phyloP scores from a whole-genome alignment of 768 basidiomycete genomes.

The Tricholomella constricta region DNA sequence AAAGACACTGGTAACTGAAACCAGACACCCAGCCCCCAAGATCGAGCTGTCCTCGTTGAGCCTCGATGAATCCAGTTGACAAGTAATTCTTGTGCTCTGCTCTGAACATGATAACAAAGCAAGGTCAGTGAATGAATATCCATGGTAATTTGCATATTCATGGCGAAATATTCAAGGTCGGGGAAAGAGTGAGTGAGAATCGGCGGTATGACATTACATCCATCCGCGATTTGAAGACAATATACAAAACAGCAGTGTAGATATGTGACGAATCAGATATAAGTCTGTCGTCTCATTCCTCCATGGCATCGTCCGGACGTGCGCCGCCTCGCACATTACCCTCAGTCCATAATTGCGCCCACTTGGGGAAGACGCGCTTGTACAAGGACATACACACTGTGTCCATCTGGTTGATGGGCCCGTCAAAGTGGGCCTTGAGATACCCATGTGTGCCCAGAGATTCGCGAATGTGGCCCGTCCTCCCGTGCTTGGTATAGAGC shows the following conservation, averaged over 20 bases:
- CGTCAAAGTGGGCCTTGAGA: slow-evolving; percentile 96
- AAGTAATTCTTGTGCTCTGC: no score
- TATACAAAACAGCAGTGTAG: not conserved
- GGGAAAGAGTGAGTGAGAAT: not conserved
- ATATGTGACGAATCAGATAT: not conserved
- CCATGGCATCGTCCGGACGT: slow-evolving; percentile 36
- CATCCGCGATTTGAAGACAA: not conserved
- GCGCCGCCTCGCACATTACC: slow-evolving; percentile 4
- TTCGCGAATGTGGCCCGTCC: slow-evolving; percentile 86
- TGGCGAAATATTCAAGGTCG: no score
- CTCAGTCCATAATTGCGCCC: slow-evolving; percentile 59
- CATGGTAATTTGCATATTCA: no score
- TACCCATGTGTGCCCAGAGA: slow-evolving; percentile 97
- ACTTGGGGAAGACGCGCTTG: slow-evolving; percentile 92
- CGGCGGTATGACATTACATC: not conserved
- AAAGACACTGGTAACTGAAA: no score
- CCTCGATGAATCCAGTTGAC: no score
- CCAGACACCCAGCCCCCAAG: no score
- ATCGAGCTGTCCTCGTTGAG: no score
- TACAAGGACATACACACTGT: slow-evolving; percentile 95
- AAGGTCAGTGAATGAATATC: no score
- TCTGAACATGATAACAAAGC: no score
- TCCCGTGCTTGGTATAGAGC: slow-evolving; percentile 88
- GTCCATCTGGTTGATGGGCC: slow-evolving; percentile 94
- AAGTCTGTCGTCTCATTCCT: slow-evolving; percentile 30